These are phyloP conservation scores for Extremus antarcticus DNA, from an alignment of 495 filamentous ascomycete genomes.

Conservation along the genomic window DNA sequence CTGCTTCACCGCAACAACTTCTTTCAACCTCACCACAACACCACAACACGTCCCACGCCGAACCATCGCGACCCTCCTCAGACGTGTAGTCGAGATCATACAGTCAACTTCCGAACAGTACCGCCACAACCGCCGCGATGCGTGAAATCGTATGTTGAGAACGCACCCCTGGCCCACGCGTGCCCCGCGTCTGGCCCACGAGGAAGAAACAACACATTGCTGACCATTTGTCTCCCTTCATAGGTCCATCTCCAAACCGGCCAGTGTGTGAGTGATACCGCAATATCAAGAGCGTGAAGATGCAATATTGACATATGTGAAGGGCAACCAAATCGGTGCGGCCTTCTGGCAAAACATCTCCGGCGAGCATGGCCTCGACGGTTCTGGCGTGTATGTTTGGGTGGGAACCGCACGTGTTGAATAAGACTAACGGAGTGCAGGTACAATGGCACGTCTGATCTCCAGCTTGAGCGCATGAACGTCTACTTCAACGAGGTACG, in stretches of 20 bases:
- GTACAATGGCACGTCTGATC: constrained; percentile 94
- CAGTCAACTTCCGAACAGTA: neutral
- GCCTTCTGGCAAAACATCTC: constrained; percentile 99
- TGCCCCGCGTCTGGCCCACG: constrained; percentile 27
- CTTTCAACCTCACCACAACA: neutral
- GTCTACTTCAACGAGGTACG: constrained; percentile 99
- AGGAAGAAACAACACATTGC: constrained; percentile 31
- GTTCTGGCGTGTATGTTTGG: constrained; percentile 70
- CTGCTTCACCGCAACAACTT: neutral
- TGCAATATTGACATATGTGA: constrained; percentile 27
- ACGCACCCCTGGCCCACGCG: constrained; percentile 23
- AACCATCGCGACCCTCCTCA: neutral
- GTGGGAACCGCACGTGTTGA: neutral
- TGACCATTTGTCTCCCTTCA: constrained; percentile 31
- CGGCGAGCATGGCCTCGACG: constrained; percentile 97
- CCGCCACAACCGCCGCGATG: constrained; percentile 23
- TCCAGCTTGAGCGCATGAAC: constrained; percentile 99
- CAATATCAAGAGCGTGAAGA: neutral
- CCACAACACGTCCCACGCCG: neutral
- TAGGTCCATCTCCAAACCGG: constrained; percentile 98
- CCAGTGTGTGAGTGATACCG: constrained; percentile 70
- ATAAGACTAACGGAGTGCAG: constrained; percentile 38
- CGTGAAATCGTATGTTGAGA: constrained; percentile 34
- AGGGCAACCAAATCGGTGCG: constrained; percentile 99
- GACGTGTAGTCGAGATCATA: neutral